Conservation (phyloP, 345 rosid genomes). For the Boechera stricta region DNA sequence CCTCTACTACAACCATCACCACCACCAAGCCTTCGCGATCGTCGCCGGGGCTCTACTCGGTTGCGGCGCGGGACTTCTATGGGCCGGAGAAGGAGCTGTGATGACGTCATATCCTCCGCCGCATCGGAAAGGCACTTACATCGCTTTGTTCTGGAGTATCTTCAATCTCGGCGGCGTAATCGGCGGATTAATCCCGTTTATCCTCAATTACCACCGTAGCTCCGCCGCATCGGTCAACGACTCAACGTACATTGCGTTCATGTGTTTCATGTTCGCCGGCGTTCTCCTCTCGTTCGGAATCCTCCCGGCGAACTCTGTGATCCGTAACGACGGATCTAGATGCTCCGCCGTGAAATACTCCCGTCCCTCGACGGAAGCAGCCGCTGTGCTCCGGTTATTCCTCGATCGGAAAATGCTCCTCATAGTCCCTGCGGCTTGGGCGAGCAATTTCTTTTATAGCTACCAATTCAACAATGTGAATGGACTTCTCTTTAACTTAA, state of each 20-base stretch:
- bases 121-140: slow-evolving; percentile 76
- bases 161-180: slow-evolving; percentile 83
- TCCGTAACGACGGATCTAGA: slow-evolving; percentile 64
- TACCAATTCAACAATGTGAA: slow-evolving; percentile 89
- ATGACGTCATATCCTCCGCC: slow-evolving; percentile 96
- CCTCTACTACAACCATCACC: slow-evolving; percentile 67
- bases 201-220: slow-evolving; percentile 61
- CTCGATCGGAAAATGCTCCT: slow-evolving; percentile 73
- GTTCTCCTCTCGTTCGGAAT: slow-evolving; percentile 58
- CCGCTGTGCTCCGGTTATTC: slow-evolving; percentile 56
- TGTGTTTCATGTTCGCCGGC: slow-evolving; percentile 80
- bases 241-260: slow-evolving; percentile 72
- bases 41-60: slow-evolving; percentile 82
- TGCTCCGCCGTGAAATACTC: slow-evolving; percentile 66
- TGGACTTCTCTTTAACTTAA: slow-evolving; percentile 60
- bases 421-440: slow-evolving; percentile 86
- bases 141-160: slow-evolving; percentile 75
- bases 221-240: slow-evolving; percentile 69
- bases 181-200: slow-evolving; percentile 73
- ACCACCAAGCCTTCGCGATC: slow-evolving; percentile 60
- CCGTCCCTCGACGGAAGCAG: slow-evolving; percentile 47
- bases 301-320: slow-evolving; percentile 57
- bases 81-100: slow-evolving; percentile 96
- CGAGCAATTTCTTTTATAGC: slow-evolving; percentile 83
- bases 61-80: slow-evolving; percentile 84